Evolutionary conservation across 495 filamentous ascomycete species (phyloP), one percentile per base, ranked within the genome.

Genomic region (Xylaria cubensis): DNA sequence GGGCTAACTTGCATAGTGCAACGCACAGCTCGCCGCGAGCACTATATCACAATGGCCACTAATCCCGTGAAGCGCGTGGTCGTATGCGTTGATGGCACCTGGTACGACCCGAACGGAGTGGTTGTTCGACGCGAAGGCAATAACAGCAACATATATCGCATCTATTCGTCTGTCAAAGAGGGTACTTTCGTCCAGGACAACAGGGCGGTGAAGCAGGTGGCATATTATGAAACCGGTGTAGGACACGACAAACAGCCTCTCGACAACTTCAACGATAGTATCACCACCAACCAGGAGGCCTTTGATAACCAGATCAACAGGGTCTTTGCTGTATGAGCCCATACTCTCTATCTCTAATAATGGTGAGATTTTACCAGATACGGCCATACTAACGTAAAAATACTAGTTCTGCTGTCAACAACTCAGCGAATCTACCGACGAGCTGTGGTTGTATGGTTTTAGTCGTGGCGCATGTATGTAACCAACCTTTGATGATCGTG

Each of bases 391-490:
- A 61, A 72, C 53, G 24, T 13, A 61, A 6, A 1, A 32, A 9
- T 19, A 51, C 5, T 41, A 72, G 70, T 72, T 66, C 21, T 72
- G 70, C 51, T 72, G 70, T 17, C 62, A 72, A 67, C 70, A 72
- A 21, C 70, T 72, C 3, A 41, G 39, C 41, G 70, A 72, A 24
- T 3, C 53, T 21, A 72, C 70, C 26, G 72, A 73, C 46, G 72
- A 73, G 48, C n/a, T 73, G n/a, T 73, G 72, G 72, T 29, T 73
- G 21, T 73, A 64, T 36, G 72, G 72, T 6, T 73, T 65, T 19
- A 64, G 72, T 17, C 67, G 66, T 51, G 72, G 72, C 15, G 72
- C 72, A 26, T 73, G 64, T 73, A 70, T 32, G 72, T 69, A 46
- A 53, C 26, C 3, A 19, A 39, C n/a, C 36, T 36, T 36, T 64